phyloP scores from a whole-genome alignment of 2,329 filamentous ascomycete species.

The Ascochyta rabiei region DNA sequence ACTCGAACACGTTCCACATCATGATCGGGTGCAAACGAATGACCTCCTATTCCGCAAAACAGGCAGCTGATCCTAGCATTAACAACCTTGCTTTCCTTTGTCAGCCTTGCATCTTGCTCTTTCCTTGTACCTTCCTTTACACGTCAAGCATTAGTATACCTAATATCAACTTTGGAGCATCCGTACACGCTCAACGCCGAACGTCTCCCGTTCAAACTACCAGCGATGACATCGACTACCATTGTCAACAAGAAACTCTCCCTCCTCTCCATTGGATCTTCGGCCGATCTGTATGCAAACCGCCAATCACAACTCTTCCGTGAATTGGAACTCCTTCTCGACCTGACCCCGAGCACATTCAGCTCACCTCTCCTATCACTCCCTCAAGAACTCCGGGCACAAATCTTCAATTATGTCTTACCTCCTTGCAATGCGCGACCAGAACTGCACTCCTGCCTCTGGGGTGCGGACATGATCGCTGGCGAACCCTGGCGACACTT shows the following conservation, averaged over 20 bases:
- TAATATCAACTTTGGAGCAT: slow-evolving; percentile 1
- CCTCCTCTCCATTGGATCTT: slow-evolving; percentile 26
- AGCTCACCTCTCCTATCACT: slow-evolving; percentile 40
- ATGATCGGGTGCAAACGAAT: slow-evolving; percentile 4
- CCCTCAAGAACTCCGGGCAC: slow-evolving; percentile 37
- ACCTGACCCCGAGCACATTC: slow-evolving; percentile 42
- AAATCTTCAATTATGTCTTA: slow-evolving; percentile 36
- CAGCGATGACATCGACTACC: slow-evolving; percentile 10
- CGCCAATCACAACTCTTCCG: slow-evolving; percentile 43
- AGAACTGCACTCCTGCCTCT: slow-evolving; percentile 44
- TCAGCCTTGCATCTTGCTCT: background rate
- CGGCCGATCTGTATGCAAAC: slow-evolving; percentile 34
- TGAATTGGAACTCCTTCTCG: slow-evolving; percentile 42
- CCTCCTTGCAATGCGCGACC: slow-evolving; percentile 28
- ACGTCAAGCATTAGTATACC: background rate
- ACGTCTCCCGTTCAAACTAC: background rate
- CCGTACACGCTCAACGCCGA: background rate
- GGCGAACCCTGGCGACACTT: slow-evolving; percentile 44
- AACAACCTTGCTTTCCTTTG: background rate
- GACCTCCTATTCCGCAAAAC: slow-evolving; percentile 9
- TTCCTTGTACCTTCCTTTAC: background rate
- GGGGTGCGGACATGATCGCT: slow-evolving; percentile 43
- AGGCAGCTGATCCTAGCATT: background rate
- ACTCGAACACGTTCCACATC: slow-evolving; percentile 12
- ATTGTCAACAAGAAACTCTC: slow-evolving; percentile 12